A percentile compares a stretch with the other conserved stretches of the same genome.
Evolutionary conservation across 140 eudicot species (phyloP).

Genomic region (Flaveria floridana): DNA sequence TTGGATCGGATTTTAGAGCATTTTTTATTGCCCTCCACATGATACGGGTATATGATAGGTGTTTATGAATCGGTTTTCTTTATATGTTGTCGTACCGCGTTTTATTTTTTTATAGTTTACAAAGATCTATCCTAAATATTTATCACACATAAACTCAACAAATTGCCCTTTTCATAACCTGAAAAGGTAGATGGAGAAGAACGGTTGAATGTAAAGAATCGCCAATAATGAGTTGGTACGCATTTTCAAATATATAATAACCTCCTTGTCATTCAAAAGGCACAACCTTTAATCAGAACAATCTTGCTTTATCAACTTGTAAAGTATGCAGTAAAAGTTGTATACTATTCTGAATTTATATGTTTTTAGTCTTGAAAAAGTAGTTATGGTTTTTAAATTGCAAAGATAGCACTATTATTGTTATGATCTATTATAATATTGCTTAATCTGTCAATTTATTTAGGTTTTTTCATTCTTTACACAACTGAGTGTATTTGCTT

Average conservation of each 20-base stretch:
- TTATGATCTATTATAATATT: conserved; percentile 26
- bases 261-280: conserved; percentile 42
- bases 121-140: conserved; percentile 1
- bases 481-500: conserved; percentile 45
- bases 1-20: not conserved
- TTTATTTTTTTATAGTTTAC: not conserved
- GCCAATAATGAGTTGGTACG: conserved; percentile 39
- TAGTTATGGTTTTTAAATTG: conserved; percentile 11
- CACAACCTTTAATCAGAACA: conserved; percentile 3
- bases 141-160: not conserved
- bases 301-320: conserved; percentile 1
- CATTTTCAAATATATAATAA: conserved; percentile 35
- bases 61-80: not conserved
- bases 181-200: conserved; percentile 14
- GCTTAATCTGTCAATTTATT: conserved; percentile 44
- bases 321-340: conserved; percentile 11
- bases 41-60: not conserved
- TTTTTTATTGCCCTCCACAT: not conserved
- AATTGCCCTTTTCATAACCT: conserved; percentile 10
- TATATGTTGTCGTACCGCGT: not conserved
- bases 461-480: conserved; percentile 40
- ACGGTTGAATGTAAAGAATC: conserved; percentile 5
- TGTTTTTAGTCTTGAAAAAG: conserved; percentile 23
- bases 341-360: conserved; percentile 11
- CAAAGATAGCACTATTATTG: conserved; percentile 28